A percentile compares a stretch with the other conserved stretches of the same genome.
Conservation (phyloP, 2,329 filamentous ascomycete species). For the Xylaria sp. region DNA sequence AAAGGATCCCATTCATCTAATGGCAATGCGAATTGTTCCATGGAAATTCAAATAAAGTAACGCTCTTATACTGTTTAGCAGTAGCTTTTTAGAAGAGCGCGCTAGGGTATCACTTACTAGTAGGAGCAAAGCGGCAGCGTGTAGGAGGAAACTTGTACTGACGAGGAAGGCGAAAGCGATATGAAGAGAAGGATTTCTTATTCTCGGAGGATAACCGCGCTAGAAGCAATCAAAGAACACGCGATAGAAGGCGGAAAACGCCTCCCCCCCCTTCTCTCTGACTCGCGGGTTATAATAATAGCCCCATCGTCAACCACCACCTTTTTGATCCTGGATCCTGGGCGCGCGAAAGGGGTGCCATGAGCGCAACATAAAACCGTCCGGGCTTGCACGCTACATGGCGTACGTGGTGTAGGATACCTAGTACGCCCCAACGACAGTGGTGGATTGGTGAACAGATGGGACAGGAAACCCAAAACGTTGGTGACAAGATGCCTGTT, state of each 20-base stretch:
- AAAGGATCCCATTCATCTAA: background rate
- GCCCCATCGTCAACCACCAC: background rate
- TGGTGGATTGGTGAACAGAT: background rate
- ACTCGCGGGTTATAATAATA: constrained; percentile 10
- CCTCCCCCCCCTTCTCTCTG: background rate
- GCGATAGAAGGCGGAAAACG: background rate
- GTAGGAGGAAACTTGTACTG: constrained; percentile 18
- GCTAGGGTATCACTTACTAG: constrained; percentile 5
- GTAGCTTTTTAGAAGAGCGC: background rate
- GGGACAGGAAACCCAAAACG: constrained; percentile 7
- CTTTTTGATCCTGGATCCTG: constrained; percentile 11
- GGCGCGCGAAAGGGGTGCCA: background rate
- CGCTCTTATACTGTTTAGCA: background rate
- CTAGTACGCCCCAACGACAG: too few species aligned
- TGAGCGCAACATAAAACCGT: background rate
- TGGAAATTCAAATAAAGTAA: background rate
- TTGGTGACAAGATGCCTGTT: constrained; percentile 38
- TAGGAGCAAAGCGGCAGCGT: constrained; percentile 8
- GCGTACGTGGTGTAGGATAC: background rate
- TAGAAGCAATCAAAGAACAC: constrained; percentile 24
- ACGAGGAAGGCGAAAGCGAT: constrained; percentile 27
- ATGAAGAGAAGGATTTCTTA: background rate
- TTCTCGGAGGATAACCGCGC: background rate
- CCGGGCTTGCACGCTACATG: background rate
- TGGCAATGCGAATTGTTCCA: background rate